phyloP scores from a whole-genome alignment of 768 basidiomycete species.

The Rhodotorula taiwanensis region DNA sequence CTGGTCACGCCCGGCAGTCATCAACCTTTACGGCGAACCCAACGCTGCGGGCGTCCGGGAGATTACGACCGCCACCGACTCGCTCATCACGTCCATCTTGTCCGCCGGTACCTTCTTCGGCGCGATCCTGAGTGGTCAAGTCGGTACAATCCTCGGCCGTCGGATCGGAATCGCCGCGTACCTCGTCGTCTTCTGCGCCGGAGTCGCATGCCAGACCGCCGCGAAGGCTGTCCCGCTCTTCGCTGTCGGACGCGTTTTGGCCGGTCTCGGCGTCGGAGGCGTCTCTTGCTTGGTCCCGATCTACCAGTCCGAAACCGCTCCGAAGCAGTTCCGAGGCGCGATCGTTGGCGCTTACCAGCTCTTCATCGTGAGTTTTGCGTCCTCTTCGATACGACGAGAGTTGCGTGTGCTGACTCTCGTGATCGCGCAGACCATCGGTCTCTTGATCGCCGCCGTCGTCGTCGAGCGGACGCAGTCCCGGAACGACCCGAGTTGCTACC shows the following conservation, averaged over 20 bases:
- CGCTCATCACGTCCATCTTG: slow-evolving; percentile 58
- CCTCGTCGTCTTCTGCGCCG: slow-evolving; percentile 42
- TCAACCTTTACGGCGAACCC: not conserved
- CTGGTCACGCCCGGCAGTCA: not conserved
- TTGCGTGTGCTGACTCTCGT: no score
- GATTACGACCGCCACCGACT: slow-evolving; percentile 44
- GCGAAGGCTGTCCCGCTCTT: slow-evolving; percentile 54
- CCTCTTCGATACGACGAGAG: no score
- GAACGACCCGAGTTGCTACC: slow-evolving; percentile 52
- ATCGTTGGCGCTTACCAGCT: slow-evolving; percentile 9
- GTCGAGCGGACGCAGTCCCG: slow-evolving; percentile 60
- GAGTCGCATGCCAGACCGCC: slow-evolving; percentile 63
- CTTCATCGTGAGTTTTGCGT: no score
- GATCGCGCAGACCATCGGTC: slow-evolving; percentile 50
- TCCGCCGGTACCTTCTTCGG: slow-evolving; percentile 79
- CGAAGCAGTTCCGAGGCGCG: slow-evolving; percentile 58
- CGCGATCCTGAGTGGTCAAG: slow-evolving; percentile 45
- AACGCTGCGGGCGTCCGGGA: slow-evolving; percentile 1
- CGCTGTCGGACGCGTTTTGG: slow-evolving; percentile 62
- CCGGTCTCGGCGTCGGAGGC: slow-evolving; percentile 55
- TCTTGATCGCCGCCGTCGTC: slow-evolving; percentile 63
- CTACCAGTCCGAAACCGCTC: slow-evolving; percentile 54
- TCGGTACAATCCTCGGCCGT: slow-evolving; percentile 15
- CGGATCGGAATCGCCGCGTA: slow-evolving; percentile 49
- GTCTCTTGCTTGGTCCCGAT: slow-evolving; percentile 52